These are phyloP conservation scores for Phytophthora pisi DNA, from an alignment of 352 stramenopile genomes.

Conservation along the genomic window DNA sequence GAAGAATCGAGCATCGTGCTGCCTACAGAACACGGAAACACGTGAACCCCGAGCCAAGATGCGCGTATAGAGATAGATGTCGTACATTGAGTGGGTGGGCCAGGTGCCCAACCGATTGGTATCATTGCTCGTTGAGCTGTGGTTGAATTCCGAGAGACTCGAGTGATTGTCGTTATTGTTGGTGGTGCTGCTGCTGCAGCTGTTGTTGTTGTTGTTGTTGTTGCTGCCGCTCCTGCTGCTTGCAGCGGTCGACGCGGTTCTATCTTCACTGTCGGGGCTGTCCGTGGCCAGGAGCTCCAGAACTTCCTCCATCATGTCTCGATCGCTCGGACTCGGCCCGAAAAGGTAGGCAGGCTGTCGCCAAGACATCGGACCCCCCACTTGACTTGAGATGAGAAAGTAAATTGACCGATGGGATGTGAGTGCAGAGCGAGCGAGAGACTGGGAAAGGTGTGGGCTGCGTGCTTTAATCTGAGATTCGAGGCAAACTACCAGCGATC, in stretches of 20 bases:
- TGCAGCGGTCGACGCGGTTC: constrained; percentile 1
- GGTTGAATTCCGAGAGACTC: not conserved
- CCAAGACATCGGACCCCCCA: not conserved
- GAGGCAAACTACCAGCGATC: not conserved
- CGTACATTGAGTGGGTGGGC: too few species aligned
- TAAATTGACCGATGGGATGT: not conserved
- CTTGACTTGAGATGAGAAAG: not conserved
- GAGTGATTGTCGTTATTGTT: not conserved
- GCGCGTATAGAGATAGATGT: too few species aligned
- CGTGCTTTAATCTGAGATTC: constrained; percentile 13
- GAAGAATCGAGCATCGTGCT: not conserved
- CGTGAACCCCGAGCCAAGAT: too few species aligned
- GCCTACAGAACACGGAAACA: too few species aligned
- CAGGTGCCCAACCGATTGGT: too few species aligned
- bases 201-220: not conserved
- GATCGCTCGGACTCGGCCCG: constrained; percentile 16
- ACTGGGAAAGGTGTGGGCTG: too few species aligned
- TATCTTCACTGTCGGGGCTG: constrained; percentile 5
- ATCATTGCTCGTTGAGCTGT: not conserved
- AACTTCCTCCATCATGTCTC: constrained; percentile 39
- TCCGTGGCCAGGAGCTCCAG: constrained; percentile 29
- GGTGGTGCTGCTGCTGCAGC: too few species aligned
- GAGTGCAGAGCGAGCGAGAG: too few species aligned
- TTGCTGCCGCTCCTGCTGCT: constrained; percentile 5
- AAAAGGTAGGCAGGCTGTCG: constrained; percentile 23